A percentile compares a stretch with the other conserved stretches of the same genome.
Conservation (phyloP, 257 asterid genomes). For the Solanum rostratum region DNA sequence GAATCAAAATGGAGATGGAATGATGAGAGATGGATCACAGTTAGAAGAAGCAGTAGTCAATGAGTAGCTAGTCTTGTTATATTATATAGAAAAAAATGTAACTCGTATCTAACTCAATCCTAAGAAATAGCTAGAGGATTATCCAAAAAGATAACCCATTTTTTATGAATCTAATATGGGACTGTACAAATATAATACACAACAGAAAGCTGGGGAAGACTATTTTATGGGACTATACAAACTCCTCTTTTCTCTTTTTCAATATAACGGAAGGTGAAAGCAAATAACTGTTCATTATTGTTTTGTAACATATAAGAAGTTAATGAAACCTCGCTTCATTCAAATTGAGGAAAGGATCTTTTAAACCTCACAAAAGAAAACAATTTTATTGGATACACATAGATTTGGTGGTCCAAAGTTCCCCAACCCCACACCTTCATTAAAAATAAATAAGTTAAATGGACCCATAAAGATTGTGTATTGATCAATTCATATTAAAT, state of each 20-base stretch:
- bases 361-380: neutral
- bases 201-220: neutral
- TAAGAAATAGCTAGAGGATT: neutral
- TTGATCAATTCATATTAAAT: too few relatives aligned
- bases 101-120: neutral
- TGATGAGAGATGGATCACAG: constrained; percentile 37
- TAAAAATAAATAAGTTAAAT: neutral
- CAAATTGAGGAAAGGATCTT: neutral
- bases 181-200: neutral
- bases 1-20: constrained; percentile 20
- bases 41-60: constrained; percentile 17
- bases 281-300: neutral
- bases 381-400: neutral
- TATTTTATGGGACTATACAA: neutral
- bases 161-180: neutral
- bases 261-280: neutral
- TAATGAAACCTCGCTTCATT: neutral
- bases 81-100: neutral
- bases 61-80: neutral
- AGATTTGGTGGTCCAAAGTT: neutral
- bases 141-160: neutral
- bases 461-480: neutral
- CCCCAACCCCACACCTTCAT: neutral
- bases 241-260: too few relatives aligned
- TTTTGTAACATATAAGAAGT: neutral